Base-by-base conservation (phyloP, 129 eudicot species). In the Flaveria bidentis region DNA sequence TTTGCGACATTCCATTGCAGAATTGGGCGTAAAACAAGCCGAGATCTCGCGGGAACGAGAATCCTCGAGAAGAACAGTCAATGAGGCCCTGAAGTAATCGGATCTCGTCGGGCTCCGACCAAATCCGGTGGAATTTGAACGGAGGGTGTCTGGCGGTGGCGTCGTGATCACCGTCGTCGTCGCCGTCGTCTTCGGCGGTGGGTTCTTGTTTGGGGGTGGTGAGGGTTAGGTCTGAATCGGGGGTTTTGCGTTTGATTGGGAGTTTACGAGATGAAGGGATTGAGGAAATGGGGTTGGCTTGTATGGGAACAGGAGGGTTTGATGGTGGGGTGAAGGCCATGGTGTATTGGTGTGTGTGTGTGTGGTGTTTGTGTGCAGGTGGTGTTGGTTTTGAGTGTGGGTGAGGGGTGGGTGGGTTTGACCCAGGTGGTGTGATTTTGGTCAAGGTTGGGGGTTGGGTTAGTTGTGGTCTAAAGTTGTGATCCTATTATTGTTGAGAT, bases 21-120 rank as follows among this genome's bases (percentile, higher is more conserved):
- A 88, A 88, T 12, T 84, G 77, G 5, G 79, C 20, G 72, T 86
- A 86, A 77, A 88, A 90, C 5, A 84, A 15, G 3, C 71, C 77
- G 30, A 90, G 84, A 70, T 90, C 96, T 42, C 88, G 76, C 0
- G 96, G 96, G 53, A 90, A 88, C 4, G 86, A 82, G 1, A 90
- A 67, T 3, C 77, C 78, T 28, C 81, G 76, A 2, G 86, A 76
- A 15, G 86, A 65, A 77, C 79, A 82, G 9, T 85, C 84, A 11
- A 91, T 57, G 18, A 91, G 89, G 20, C 88, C 82, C 46, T 83
- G 97, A 44, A 91, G 85, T 36, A 91, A 83, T 0, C 87, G 85
- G 87, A 91, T 88, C 88, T 91, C 97, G 85, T 91, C 94, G 1
- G 88, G 87, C 50, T 91, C 91, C 60, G 91, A 84, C 94, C 97